These are phyloP conservation scores for Vachellia pachyceras DNA, from an alignment of 306 rosid genomes.

Conservation along the genomic window DNA sequence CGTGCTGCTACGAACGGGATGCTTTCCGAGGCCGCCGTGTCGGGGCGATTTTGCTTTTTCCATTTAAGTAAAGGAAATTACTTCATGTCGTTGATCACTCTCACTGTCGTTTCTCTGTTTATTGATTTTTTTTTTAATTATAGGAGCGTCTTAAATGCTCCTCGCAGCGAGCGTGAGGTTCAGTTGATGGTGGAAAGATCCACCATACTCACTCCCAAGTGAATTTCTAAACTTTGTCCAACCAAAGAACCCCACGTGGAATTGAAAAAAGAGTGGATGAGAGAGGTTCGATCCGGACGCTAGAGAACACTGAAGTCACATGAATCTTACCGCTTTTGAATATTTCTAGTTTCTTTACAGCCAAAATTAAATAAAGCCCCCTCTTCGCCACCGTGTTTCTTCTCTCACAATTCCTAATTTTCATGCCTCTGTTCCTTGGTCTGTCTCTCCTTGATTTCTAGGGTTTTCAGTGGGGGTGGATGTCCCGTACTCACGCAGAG, in stretches of 20 bases:
- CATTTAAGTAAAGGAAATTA: not conserved
- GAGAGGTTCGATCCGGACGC: too few species aligned
- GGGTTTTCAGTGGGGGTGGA: slow-evolving; percentile 57
- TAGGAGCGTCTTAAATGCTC: slow-evolving; percentile 43
- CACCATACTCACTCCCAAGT: not conserved
- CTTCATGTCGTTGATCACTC: slow-evolving; percentile 32
- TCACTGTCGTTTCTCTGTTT: slow-evolving; percentile 41
- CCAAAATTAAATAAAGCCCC: slow-evolving; percentile 48
- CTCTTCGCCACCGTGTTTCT: slow-evolving; percentile 31
- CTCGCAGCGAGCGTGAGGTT: slow-evolving; percentile 45
- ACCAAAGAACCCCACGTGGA: not conserved
- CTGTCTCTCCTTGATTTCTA: slow-evolving; percentile 55
- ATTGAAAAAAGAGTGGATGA: not conserved
- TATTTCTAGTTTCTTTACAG: slow-evolving; percentile 16
- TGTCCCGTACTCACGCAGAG: slow-evolving; percentile 6
- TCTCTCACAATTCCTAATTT: slow-evolving; percentile 34
- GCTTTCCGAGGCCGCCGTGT: not conserved
- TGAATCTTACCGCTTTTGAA: slow-evolving; percentile 31
- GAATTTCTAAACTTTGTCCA: not conserved
- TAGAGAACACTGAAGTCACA: slow-evolving; percentile 9
- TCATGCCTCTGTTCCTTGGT: slow-evolving; percentile 41
- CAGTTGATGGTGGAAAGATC: slow-evolving; percentile 12
- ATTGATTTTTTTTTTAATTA: slow-evolving; percentile 11
- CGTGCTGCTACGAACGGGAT: not conserved
- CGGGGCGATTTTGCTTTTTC: not conserved